These are phyloP conservation scores for Austroboletus eburneus DNA, from an alignment of 768 basidiomycete genomes.

Conservation along the genomic window DNA sequence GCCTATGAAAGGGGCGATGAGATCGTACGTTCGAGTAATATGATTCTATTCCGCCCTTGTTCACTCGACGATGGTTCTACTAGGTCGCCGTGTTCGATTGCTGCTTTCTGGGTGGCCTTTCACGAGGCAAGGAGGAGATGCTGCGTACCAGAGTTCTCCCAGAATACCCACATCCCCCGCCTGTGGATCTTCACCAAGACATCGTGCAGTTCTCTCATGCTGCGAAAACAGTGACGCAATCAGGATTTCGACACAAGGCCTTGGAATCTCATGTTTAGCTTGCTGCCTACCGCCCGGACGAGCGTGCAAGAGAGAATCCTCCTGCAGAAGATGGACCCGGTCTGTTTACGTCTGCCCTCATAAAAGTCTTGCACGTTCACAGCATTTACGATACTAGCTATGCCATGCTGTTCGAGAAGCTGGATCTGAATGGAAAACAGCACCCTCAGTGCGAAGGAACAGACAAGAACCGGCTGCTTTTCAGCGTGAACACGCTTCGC, in stretches of 20 bases:
- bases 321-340: slow-evolving; percentile 5
- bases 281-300: slow-evolving; percentile 19
- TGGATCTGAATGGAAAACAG: slow-evolving; percentile 14
- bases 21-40: slow-evolving; percentile 9
- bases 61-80: not conserved
- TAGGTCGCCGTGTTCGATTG: slow-evolving; percentile 20
- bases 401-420: slow-evolving; percentile 5
- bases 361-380: slow-evolving; percentile 7
- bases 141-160: too few relatives aligned
- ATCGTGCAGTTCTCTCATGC: too few relatives aligned
- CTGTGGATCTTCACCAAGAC: too few relatives aligned
- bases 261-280: slow-evolving; percentile 20
- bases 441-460: too few relatives aligned
- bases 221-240: slow-evolving; percentile 4
- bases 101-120: slow-evolving; percentile 18
- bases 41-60: not conserved
- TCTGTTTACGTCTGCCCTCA: slow-evolving; percentile 18
- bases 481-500: too few relatives aligned
- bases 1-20: slow-evolving; percentile 17
- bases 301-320: slow-evolving; percentile 12
- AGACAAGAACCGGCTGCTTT: too few relatives aligned
- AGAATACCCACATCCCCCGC: too few relatives aligned
- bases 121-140: slow-evolving; percentile 1
- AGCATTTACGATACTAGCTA: slow-evolving; percentile 15
- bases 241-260: slow-evolving; percentile 12